These are phyloP conservation scores for Xylaria arbuscula DNA, from an alignment of 2,329 filamentous ascomycete species.

Conservation along the genomic window DNA sequence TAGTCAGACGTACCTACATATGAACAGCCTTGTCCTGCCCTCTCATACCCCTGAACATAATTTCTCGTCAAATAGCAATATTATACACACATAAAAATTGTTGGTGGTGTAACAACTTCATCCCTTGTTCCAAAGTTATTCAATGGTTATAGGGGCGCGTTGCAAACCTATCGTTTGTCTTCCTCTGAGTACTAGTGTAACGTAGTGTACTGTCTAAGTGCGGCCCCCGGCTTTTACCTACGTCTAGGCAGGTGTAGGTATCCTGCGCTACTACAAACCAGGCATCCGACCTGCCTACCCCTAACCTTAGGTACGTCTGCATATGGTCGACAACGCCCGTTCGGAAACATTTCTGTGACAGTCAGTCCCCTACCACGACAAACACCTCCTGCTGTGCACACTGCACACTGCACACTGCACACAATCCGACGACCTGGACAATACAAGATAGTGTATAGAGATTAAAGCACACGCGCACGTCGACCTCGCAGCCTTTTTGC, in stretches of 20 bases:
- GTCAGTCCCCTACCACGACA: not conserved
- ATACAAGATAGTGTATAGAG: not conserved
- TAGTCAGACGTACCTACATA: constrained; percentile 1
- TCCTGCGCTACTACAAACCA: not conserved
- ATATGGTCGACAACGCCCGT: constrained; percentile 3
- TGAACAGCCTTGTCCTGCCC: constrained; percentile 23
- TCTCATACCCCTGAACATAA: constrained; percentile 18
- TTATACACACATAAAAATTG: constrained; percentile 1
- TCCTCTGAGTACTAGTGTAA: no score
- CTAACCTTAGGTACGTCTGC: constrained; percentile 15
- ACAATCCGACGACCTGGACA: not conserved
- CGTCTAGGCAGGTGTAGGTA: not conserved
- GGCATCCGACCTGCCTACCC: not conserved
- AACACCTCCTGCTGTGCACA: constrained; percentile 13
- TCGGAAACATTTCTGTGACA: constrained; percentile 28
- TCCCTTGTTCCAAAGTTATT: not conserved
- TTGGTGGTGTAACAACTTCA: not conserved
- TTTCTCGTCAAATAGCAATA: constrained; percentile 21
- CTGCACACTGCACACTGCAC: not conserved
- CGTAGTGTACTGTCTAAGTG: constrained; percentile 1
- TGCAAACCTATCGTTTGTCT: not conserved
- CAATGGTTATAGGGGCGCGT: constrained; percentile 14
- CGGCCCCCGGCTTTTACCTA: not conserved
- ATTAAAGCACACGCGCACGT: constrained; percentile 6
- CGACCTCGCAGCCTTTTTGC: constrained; percentile 3